Conservation (phyloP, 2,329 filamentous ascomycete species). For the Dendryphion nanum region DNA sequence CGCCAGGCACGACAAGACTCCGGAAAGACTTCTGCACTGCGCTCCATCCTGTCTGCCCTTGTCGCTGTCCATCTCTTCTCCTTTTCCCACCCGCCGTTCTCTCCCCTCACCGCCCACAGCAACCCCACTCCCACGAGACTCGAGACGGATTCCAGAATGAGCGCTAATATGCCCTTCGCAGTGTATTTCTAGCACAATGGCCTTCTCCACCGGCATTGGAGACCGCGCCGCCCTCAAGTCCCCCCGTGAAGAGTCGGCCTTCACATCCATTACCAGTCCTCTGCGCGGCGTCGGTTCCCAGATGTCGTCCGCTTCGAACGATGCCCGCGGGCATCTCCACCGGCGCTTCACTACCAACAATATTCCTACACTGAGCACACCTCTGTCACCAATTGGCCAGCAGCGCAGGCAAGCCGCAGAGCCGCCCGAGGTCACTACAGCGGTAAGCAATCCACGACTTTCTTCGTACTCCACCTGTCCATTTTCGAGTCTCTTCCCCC, state of each 20-base stretch:
- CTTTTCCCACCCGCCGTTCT: neutral
- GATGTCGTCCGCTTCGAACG: slow-evolving; percentile 58
- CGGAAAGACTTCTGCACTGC: too few species aligned
- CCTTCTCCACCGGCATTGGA: slow-evolving; percentile 61
- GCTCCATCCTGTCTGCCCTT: slow-evolving; percentile 5
- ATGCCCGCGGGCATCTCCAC: slow-evolving; percentile 75
- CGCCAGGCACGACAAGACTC: too few species aligned
- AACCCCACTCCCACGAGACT: slow-evolving; percentile 31
- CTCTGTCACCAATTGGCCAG: slow-evolving; percentile 59
- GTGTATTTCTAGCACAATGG: slow-evolving; percentile 54
- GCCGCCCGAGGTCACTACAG: slow-evolving; percentile 53
- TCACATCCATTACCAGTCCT: slow-evolving; percentile 70
- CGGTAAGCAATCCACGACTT: slow-evolving; percentile 51
- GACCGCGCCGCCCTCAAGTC: slow-evolving; percentile 75
- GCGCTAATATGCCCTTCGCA: slow-evolving; percentile 27
- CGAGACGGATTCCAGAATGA: slow-evolving; percentile 11
- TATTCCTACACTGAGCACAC: slow-evolving; percentile 75
- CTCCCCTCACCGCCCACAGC: slow-evolving; percentile 34
- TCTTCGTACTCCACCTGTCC: too few species aligned
- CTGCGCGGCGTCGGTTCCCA: slow-evolving; percentile 65
- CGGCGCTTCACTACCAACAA: slow-evolving; percentile 90
- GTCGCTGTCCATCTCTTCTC: neutral
- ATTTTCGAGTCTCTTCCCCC: slow-evolving; percentile 15
- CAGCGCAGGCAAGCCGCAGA: slow-evolving; percentile 55
- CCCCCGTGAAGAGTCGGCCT: slow-evolving; percentile 71